A percentile compares a stretch with the other conserved stretches of the same genome.
Conservation (phyloP, 1,284 basidiomycete species). For the Tilletia walkeri region DNA sequence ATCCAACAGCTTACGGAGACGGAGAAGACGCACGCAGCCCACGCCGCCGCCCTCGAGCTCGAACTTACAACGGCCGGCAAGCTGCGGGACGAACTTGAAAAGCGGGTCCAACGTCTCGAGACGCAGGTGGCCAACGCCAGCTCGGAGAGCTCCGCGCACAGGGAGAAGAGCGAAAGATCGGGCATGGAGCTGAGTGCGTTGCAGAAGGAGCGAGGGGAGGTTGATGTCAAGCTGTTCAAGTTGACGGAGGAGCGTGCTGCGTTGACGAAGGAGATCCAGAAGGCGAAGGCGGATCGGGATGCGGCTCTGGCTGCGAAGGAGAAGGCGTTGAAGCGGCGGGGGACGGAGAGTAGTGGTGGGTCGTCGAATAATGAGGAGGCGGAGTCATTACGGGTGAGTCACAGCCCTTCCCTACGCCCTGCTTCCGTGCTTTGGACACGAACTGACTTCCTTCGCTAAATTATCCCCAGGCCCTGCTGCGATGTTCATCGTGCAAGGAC, state of each 20-base stretch:
- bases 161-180: constrained; percentile 72
- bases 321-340: constrained; percentile 34
- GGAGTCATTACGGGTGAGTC: constrained; percentile 13
- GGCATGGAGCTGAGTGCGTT: constrained; percentile 50
- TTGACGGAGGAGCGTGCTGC: constrained; percentile 68
- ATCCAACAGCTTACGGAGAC: constrained; percentile 70
- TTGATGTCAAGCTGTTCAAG: constrained; percentile 61
- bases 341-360: constrained; percentile 38
- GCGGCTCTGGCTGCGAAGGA: constrained; percentile 28
- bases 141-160: constrained; percentile 73
- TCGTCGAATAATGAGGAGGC: constrained; percentile 27
- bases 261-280: constrained; percentile 66
- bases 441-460: background rate
- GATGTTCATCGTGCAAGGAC: constrained; percentile 85
- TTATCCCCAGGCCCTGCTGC: constrained; percentile 69
- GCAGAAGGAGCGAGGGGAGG: background rate
- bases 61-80: constrained; percentile 55
- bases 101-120: constrained; percentile 35
- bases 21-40: constrained; percentile 64
- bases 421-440: background rate
- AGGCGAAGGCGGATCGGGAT: constrained; percentile 60
- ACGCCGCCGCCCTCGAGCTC: constrained; percentile 65
- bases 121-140: constrained; percentile 66
- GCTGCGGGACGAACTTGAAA: constrained; percentile 37
- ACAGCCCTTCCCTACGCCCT: background rate